Percentiles rank a stretch among this genome's conserved stretches.
phyloP scores from a whole-genome alignment of 2,329 filamentous ascomycete genomes.

The Penicillium freii region DNA sequence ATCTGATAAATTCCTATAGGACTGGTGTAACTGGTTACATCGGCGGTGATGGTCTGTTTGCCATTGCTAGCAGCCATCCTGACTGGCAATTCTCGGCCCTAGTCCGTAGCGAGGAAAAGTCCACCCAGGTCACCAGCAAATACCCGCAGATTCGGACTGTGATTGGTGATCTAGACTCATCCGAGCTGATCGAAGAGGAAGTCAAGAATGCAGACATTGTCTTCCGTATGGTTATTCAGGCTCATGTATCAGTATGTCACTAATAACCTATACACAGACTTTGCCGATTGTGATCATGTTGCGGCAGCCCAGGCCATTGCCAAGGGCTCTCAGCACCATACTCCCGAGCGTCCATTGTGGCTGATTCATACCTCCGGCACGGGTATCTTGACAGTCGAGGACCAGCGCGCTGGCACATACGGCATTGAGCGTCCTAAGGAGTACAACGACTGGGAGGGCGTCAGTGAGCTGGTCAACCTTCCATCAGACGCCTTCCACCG shows the following conservation, averaged over 20 bases:
- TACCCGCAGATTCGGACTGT: slow-evolving; percentile 46
- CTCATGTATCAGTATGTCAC: background rate
- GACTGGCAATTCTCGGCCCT: slow-evolving; percentile 48
- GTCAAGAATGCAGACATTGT: slow-evolving; percentile 50
- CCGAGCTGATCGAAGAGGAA: slow-evolving; percentile 42
- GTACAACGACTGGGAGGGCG: slow-evolving; percentile 48
- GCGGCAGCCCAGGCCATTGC: slow-evolving; percentile 43
- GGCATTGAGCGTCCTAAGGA: slow-evolving; percentile 45
- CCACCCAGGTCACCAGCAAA: slow-evolving; percentile 36
- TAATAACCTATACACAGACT: slow-evolving; percentile 29
- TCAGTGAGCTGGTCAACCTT: slow-evolving; percentile 42
- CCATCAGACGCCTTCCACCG: slow-evolving; percentile 44
- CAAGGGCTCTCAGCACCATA: slow-evolving; percentile 39
- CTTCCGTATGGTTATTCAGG: slow-evolving; percentile 36
- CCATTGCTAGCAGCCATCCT: slow-evolving; percentile 46
- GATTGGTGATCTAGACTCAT: slow-evolving; percentile 44
- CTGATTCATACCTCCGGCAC: slow-evolving; percentile 49
- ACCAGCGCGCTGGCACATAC: slow-evolving; percentile 38
- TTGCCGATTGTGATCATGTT: slow-evolving; percentile 46
- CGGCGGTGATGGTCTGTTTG: slow-evolving; percentile 52
- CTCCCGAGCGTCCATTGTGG: slow-evolving; percentile 38
- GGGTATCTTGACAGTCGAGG: slow-evolving; percentile 44
- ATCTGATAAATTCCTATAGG: slow-evolving; percentile 32
- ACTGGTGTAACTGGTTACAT: slow-evolving; percentile 56
- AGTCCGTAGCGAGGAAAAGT: slow-evolving; percentile 47